Conservation (phyloP, 345 rosid genomes). For the Eucalyptus sideroxylon region DNA sequence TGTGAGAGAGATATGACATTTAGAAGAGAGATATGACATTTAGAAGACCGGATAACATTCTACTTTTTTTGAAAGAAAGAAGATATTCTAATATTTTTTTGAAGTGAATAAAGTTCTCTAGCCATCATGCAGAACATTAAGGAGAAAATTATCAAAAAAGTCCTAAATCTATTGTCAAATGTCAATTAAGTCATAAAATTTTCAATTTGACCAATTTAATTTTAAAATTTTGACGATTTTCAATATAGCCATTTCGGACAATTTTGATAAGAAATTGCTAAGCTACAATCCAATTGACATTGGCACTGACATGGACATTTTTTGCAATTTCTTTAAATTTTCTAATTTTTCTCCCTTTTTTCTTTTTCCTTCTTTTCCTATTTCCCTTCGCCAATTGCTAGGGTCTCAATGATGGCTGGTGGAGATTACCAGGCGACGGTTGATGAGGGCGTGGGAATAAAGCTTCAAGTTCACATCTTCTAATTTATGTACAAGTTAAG, state of each 20-base stretch:
- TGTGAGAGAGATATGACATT: neutral
- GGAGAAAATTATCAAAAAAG: neutral
- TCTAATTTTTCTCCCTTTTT: neutral
- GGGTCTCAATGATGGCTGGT: fast-evolving
- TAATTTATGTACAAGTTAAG: neutral
- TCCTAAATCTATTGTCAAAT: neutral
- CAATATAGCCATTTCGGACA: fast-evolving
- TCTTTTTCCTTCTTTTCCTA: neutral
- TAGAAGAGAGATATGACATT: neutral
- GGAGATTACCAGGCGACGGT: neutral
- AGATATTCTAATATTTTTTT: neutral
- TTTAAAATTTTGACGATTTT: neutral
- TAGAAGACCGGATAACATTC: neutral
- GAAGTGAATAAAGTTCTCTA: neutral
- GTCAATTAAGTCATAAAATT: neutral
- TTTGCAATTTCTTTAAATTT: neutral
- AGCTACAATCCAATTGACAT: fast-evolving
- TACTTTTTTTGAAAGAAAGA: neutral
- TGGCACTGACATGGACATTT: fast-evolving
- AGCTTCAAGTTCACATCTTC: neutral
- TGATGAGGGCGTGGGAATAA: neutral
- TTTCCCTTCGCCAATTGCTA: neutral
- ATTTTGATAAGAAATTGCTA: fast-evolving
- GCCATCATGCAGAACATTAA: neutral
- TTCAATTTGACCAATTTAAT: neutral